Base-by-base conservation (phyloP, 2,329 filamentous ascomycete species). In the Pleoardoris graminearum region DNA sequence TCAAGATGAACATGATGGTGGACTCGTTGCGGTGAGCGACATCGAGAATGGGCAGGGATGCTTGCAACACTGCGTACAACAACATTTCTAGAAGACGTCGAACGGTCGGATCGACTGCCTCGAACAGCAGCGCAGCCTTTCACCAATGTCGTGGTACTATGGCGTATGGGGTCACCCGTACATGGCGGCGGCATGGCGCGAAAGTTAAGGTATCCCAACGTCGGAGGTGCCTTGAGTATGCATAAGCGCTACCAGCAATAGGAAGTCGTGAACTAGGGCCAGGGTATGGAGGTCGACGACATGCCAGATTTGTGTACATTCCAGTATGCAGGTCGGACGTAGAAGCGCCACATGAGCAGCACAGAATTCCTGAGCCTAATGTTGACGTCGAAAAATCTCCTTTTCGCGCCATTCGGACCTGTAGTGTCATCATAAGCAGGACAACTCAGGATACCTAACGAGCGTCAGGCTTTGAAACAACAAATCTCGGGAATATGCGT, bases 51-150 rank as follows among this genome's bases (percentile, higher is more conserved):
- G 14, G 22, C 22, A 27, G 22, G 19, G 29, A 33, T 19, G 17
- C 29, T 35, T 45, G 29, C 39, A 17, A 45, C 19, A 35, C 42
- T 7, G 42, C 8, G 5, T 25, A 33, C 42, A n/a, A 45, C 42
- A 22, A n/a, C n/a, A n/a, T n/a, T 11, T 10, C 12, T 27, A 11
- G 27, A 29, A 35, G 32, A 36, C 19, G 19, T 19, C 3, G 14
- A 16, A 16, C 10, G 17, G 48, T 39, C 33, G 44, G 49, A 36
- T 33, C 22, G 27, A n/a, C 43, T 55, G 44, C 38, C 39, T 16
- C 23, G 39, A 45, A 53, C 30, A 53, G 50, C 45, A 53, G 36
- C 32, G 42, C 27, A 54, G 35, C 47, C 51, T 30, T 44, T 19
- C 22, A 19, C 33, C 22, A 11, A 45, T 27, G 23, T 21, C 21